phyloP scores from a whole-genome alignment of 2,329 filamentous ascomycete species.

The Eutypella sp. region DNA sequence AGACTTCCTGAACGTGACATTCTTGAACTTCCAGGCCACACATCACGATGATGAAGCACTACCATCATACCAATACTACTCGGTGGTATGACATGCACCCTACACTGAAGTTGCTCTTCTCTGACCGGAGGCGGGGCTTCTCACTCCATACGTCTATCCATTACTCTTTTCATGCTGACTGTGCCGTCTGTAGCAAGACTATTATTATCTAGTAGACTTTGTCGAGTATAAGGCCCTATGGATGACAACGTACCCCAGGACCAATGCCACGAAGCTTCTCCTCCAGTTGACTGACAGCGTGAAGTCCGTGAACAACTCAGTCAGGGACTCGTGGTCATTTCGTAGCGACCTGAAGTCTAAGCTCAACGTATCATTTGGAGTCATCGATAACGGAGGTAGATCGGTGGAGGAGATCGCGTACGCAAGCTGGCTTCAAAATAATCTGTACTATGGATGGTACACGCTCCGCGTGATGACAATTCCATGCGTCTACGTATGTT shows the following conservation, averaged over 20 bases:
- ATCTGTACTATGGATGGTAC: background rate
- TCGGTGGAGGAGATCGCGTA: background rate
- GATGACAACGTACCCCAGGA: background rate
- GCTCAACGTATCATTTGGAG: background rate
- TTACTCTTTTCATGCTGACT: no score
- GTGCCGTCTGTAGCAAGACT: no score
- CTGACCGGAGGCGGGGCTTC: background rate
- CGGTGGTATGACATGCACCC: background rate
- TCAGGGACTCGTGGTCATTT: background rate
- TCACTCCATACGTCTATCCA: no score
- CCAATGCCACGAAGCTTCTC: background rate
- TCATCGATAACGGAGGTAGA: background rate
- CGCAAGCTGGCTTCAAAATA: background rate
- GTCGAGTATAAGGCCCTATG: background rate
- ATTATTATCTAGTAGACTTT: background rate
- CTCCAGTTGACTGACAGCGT: background rate
- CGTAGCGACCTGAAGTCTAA: background rate
- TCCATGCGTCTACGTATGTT: conserved; percentile 1
- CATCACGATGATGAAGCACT: background rate
- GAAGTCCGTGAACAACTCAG: background rate
- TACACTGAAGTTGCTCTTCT: background rate
- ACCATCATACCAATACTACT: background rate
- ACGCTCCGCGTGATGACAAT: background rate
- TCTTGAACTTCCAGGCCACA: background rate
- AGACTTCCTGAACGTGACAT: background rate